Base-by-base conservation (phyloP, 2,329 filamentous ascomycete species). In the Ophiostoma australiae region DNA sequence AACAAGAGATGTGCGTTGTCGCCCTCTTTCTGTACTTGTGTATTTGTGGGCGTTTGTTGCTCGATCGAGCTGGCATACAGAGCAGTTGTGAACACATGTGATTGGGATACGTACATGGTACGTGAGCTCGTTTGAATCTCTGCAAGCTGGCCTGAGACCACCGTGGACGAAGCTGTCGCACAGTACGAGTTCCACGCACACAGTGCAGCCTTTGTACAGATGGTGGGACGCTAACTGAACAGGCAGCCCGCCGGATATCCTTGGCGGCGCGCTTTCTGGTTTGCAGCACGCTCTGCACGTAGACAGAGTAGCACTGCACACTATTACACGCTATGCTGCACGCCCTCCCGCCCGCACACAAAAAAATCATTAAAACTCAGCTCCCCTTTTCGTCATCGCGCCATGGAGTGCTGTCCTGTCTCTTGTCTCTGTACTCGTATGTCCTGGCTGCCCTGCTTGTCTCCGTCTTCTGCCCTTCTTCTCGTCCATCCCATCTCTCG, bases 351-450 rank as follows among this genome's bases (percentile, higher is more conserved):
- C 31, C 61, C 31, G n/a, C 63, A 39, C 63, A n/a, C 33, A 37
- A 41, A 48, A 67, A 44, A 23, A 41, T 17, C 23, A 41, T 67
- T 67, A 67, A 67, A 69, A 61, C 70, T 69, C 68, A 44, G 52
- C 27, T 66, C 41, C 37, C 61, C 41, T 71, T 69, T 71, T 71
- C 63, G 37, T 27, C 41, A 31, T 66, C 58, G 63, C 35, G 15
- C 35, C 52, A 65, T 58, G 31, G 52, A 27, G 23, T 39, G 37
- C 37, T 5, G 10, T 58, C 37, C 35, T 37, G 23, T 44, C 27
- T 27, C 11, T 48, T 39, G n/a, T 48, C 23, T 6, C 33, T 44
- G n/a, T n/a, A n/a, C n/a, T n/a, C n/a, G n/a, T n/a, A n/a, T n/a
- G 17, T 33, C 15, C 44, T 6, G 17, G 48, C 35, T 65, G 37